These are phyloP conservation scores for Capronia americana DNA, from an alignment of 2,329 filamentous ascomycete species.

Conservation along the genomic window DNA sequence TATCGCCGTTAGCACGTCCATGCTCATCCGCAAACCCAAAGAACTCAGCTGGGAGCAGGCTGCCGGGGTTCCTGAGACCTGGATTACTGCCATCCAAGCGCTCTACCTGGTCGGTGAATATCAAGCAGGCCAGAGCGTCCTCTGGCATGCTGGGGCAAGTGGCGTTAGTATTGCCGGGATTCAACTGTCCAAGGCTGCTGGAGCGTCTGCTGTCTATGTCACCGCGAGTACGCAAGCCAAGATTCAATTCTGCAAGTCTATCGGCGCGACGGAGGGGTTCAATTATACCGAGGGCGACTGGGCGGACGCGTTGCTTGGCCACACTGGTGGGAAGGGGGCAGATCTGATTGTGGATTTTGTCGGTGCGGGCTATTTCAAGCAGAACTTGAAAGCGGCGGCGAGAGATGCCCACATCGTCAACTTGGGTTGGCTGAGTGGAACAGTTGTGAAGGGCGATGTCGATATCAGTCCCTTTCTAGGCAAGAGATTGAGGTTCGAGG, in stretches of 20 bases:
- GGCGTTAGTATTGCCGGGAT: slow-evolving; percentile 87
- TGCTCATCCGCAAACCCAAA: slow-evolving; percentile 81
- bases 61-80: slow-evolving; percentile 81
- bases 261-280: slow-evolving; percentile 80
- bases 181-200: slow-evolving; percentile 73
- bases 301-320: slow-evolving; percentile 71
- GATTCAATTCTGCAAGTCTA: slow-evolving; percentile 74
- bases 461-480: slow-evolving; percentile 74
- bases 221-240: slow-evolving; percentile 84
- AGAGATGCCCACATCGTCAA: slow-evolving; percentile 77
- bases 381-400: slow-evolving; percentile 77
- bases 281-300: slow-evolving; percentile 83
- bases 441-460: slow-evolving; percentile 62
- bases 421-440: slow-evolving; percentile 75
- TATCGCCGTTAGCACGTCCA: slow-evolving; percentile 75
- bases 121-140: slow-evolving; percentile 71
- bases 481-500: slow-evolving; percentile 81
- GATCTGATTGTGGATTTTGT: slow-evolving; percentile 88
- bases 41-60: slow-evolving; percentile 74
- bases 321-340: slow-evolving; percentile 76
- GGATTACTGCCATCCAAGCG: slow-evolving; percentile 94
- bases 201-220: slow-evolving; percentile 75
- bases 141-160: slow-evolving; percentile 95
- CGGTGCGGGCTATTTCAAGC: slow-evolving; percentile 77
- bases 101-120: slow-evolving; percentile 82